phyloP scores from a whole-genome alignment of 202 grass and related monocot species.

The Zoysia matrella region DNA sequence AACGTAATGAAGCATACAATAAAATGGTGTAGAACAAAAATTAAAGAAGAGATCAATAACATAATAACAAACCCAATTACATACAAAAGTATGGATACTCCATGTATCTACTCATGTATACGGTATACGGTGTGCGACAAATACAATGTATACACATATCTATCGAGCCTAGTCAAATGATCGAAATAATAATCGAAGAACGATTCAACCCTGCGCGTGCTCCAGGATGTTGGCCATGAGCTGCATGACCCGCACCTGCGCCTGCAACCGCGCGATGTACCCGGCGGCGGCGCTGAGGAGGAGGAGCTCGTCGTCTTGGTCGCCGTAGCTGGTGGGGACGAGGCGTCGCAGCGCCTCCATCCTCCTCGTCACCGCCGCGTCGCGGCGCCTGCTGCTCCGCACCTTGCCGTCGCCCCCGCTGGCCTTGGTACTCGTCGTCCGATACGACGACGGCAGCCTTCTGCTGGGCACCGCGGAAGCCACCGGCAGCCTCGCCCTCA shows the following conservation, averaged over 20 bases:
- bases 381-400: not conserved
- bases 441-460: not conserved
- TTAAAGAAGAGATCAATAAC: not conserved
- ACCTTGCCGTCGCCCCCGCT: not conserved
- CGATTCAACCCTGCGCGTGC: not conserved
- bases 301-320: conserved; percentile 45
- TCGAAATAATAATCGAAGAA: not conserved
- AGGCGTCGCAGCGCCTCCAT: conserved; percentile 54
- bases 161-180: not conserved
- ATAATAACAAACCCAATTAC: not conserved
- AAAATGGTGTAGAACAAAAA: not conserved
- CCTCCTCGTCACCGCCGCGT: conserved; percentile 45
- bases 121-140: not conserved
- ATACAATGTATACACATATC: not conserved
- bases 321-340: conserved; percentile 29
- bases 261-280: conserved; percentile 65
- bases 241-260: conserved; percentile 67
- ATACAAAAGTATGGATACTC: not conserved
- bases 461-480: not conserved
- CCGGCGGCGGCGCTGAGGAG: conserved; percentile 46
- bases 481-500: not conserved
- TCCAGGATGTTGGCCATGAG: conserved; percentile 55
- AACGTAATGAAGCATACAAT: no score
- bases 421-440: not conserved
- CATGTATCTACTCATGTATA: not conserved